phyloP scores from a whole-genome alignment of 768 basidiomycete genomes.

The Mycena chlorophos region DNA sequence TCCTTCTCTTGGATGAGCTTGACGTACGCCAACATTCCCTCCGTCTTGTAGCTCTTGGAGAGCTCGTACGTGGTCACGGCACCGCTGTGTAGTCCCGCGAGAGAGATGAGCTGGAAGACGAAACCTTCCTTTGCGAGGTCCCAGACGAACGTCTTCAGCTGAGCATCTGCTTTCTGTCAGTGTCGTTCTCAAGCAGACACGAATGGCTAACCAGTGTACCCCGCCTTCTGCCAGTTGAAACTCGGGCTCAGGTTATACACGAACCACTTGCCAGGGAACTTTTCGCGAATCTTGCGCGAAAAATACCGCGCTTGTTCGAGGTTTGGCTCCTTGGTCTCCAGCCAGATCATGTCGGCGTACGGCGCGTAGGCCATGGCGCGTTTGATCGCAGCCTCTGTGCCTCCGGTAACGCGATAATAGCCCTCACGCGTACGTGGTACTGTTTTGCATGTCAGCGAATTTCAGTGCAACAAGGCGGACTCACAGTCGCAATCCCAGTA shows the following conservation, averaged over 20 bases:
- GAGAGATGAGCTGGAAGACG: slow-evolving; percentile 84
- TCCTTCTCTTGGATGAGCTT: slow-evolving; percentile 86
- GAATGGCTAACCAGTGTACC: slow-evolving; percentile 58
- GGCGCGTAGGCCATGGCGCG: slow-evolving; percentile 80
- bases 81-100: slow-evolving; percentile 86
- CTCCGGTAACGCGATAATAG: slow-evolving; percentile 85
- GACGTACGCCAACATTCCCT: slow-evolving; percentile 93
- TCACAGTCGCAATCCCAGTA: slow-evolving; percentile 88
- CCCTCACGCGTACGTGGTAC: slow-evolving; percentile 89
- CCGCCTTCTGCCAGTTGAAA: slow-evolving; percentile 88
- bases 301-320: slow-evolving; percentile 77
- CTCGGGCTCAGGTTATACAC: slow-evolving; percentile 94
- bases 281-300: slow-evolving; percentile 70
- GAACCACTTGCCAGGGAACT: slow-evolving; percentile 80
- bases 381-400: slow-evolving; percentile 79
- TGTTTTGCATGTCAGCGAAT: slow-evolving; percentile 32
- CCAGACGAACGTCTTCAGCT: slow-evolving; percentile 85
- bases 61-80: slow-evolving; percentile 79
- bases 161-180: slow-evolving; percentile 47
- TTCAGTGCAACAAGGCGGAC: slow-evolving; percentile 27
- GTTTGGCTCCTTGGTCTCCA: slow-evolving; percentile 89
- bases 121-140: slow-evolving; percentile 90
- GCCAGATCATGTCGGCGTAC: slow-evolving; percentile 88
- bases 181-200: not conserved
- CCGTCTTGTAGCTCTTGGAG: slow-evolving; percentile 74